Evolutionary conservation across 2,329 filamentous ascomycete genomes (phyloP).

Genomic region (Talaromyces marneffei): DNA sequence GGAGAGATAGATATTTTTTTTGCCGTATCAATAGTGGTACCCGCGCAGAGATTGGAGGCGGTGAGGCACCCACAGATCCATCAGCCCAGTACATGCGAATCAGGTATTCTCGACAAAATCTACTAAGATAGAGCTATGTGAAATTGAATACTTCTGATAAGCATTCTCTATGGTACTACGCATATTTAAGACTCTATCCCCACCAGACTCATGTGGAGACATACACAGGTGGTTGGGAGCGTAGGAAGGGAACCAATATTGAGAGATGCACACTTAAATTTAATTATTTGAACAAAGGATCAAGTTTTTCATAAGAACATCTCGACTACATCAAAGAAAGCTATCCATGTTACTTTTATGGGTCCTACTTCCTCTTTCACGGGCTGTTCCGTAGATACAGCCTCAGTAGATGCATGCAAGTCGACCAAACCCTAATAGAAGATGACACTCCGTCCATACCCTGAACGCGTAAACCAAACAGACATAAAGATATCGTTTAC

Average conservation of each 20-base stretch:
- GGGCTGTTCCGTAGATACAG: slow-evolving; percentile 36
- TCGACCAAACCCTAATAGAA: slow-evolving; percentile 29
- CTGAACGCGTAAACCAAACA: slow-evolving; percentile 36
- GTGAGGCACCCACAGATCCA: not conserved
- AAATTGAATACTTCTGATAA: not conserved
- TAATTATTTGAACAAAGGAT: slow-evolving; percentile 12
- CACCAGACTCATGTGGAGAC: not conserved
- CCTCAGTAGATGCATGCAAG: slow-evolving; percentile 37
- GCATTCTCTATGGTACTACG: no score
- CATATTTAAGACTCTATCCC: no score
- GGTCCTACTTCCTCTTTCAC: slow-evolving; percentile 31
- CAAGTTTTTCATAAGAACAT: slow-evolving; percentile 36
- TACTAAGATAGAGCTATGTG: not conserved
- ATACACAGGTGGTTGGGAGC: not conserved
- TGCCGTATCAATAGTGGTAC: slow-evolving; percentile 15
- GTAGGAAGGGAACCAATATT: not conserved
- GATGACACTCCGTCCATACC: slow-evolving; percentile 30
- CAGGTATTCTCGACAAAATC: not conserved
- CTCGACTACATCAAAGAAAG: slow-evolving; percentile 39
- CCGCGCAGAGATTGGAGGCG: not conserved
- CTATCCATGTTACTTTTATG: slow-evolving; percentile 35
- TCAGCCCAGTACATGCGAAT: not conserved
- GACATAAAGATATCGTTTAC: slow-evolving; percentile 59
- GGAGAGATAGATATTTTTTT: slow-evolving; percentile 12
- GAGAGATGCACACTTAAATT: no score